phyloP scores from a whole-genome alignment of 2,329 filamentous ascomycete species.

The Penicillium sp. region DNA sequence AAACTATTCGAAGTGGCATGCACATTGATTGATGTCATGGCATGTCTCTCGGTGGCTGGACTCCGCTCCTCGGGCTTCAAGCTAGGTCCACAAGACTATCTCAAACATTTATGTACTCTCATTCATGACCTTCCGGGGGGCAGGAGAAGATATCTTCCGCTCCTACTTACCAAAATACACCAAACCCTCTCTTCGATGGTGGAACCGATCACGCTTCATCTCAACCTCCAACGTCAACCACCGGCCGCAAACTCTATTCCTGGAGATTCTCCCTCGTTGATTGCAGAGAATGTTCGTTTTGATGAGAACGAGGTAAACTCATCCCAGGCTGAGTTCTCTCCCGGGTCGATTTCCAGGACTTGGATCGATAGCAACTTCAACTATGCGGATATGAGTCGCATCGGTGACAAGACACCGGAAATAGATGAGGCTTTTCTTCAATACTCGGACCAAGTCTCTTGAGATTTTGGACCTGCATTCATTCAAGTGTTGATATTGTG shows the following conservation, averaged over 20 bases:
- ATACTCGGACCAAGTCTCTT: conserved; percentile 13
- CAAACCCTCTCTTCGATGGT: conserved; percentile 62
- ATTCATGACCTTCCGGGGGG: conserved; percentile 73
- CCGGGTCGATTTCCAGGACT: neutral
- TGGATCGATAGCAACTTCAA: conserved; percentile 15
- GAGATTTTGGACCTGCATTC: neutral
- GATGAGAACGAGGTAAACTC: neutral
- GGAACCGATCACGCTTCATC: conserved; percentile 19
- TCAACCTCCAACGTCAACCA: conserved; percentile 15
- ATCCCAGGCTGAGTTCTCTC: neutral
- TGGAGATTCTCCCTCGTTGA: neutral
- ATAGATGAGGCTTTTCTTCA: conserved; percentile 20
- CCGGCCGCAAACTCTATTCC: neutral
- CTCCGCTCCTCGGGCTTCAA: conserved; percentile 64
- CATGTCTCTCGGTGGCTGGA: conserved; percentile 62
- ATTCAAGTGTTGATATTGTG: neutral
- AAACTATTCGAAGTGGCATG: conserved; percentile 78
- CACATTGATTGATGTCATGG: conserved; percentile 72
- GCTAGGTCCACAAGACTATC: conserved; percentile 70
- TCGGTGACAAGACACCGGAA: conserved; percentile 23
- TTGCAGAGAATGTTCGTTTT: neutral
- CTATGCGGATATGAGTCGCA: conserved; percentile 24
- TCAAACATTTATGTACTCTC: conserved; percentile 69
- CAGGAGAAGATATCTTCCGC: conserved; percentile 73
- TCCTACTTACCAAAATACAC: conserved; percentile 74